Percentiles rank a stretch among this genome's conserved stretches.
Conservation (phyloP, 164 flowering plant genomes). For the Tetracentron sinense region DNA sequence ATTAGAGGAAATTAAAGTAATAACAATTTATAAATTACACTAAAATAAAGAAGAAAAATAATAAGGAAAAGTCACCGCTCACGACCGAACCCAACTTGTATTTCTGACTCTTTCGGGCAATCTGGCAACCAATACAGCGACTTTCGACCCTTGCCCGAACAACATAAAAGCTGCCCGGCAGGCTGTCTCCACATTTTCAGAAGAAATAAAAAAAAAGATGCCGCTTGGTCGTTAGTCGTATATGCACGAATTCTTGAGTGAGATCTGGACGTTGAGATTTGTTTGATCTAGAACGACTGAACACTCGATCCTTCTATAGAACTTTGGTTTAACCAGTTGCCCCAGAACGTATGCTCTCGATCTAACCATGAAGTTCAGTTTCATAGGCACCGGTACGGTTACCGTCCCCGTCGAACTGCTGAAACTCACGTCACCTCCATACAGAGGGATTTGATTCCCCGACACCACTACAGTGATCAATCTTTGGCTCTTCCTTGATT, state of each 20-base stretch:
- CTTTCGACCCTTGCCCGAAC: conserved; percentile 6
- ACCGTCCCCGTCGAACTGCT: conserved; percentile 55
- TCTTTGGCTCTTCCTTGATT: conserved; percentile 72
- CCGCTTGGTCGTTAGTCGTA: conserved; percentile 23
- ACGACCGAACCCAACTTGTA: background rate
- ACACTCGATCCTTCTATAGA: conserved; percentile 55
- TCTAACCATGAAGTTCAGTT: conserved; percentile 49
- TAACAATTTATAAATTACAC: too few relatives aligned
- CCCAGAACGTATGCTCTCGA: conserved; percentile 83
- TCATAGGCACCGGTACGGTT: conserved; percentile 46
- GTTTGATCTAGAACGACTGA: conserved; percentile 41
- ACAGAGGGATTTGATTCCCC: conserved; percentile 70
- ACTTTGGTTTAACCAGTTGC: conserved; percentile 74
- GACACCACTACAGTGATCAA: conserved; percentile 35
- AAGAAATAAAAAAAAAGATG: background rate
- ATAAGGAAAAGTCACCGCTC: background rate
- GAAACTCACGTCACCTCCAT: conserved; percentile 71
- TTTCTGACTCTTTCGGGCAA: background rate
- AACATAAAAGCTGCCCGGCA: conserved; percentile 13
- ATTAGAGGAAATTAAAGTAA: too few relatives aligned
- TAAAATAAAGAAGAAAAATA: background rate
- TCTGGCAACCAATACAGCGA: conserved; percentile 13
- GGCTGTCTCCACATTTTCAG: conserved; percentile 19
- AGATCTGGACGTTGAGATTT: conserved; percentile 42
- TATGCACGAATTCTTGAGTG: conserved; percentile 58